phyloP scores from a whole-genome alignment of 2,329 filamentous ascomycete genomes.

The Pezicula radicicola region DNA sequence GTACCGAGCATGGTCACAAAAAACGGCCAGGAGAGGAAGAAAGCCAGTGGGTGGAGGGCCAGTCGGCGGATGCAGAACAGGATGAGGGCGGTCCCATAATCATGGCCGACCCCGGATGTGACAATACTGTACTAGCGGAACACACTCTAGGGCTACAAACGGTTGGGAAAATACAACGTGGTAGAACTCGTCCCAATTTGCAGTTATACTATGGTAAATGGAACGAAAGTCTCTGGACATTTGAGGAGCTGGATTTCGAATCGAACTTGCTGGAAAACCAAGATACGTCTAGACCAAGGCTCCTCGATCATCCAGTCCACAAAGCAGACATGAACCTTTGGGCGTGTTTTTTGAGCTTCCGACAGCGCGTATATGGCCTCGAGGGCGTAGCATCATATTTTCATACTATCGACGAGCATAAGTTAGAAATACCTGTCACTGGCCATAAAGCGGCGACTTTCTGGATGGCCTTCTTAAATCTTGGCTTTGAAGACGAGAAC shows the following conservation, averaged over 20 bases:
- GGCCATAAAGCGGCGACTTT: conserved; percentile 36
- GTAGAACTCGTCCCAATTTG: neutral
- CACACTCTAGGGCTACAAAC: too few relatives aligned
- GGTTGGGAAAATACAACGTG: neutral
- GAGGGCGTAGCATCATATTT: conserved; percentile 40
- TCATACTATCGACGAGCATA: conserved; percentile 32
- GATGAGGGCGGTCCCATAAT: too few relatives aligned
- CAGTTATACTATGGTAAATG: neutral
- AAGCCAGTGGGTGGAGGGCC: too few relatives aligned
- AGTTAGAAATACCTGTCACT: conserved; percentile 35
- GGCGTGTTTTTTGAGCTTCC: conserved; percentile 36
- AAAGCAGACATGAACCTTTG: conserved; percentile 32
- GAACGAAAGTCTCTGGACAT: neutral
- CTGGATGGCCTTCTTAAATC: conserved; percentile 42
- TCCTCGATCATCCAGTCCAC: conserved; percentile 29
- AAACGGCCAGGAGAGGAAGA: too few relatives aligned
- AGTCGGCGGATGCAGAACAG: too few relatives aligned
- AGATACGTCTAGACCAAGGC: conserved; percentile 11
- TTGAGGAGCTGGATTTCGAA: conserved; percentile 23
- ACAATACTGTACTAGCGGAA: too few relatives aligned
- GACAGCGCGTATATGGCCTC: conserved; percentile 36
- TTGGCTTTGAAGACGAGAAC: conserved; percentile 27
- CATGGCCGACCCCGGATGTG: too few relatives aligned
- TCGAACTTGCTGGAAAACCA: conserved; percentile 24
- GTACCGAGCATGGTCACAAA: too few relatives aligned